Base-by-base conservation (phyloP, 1,284 basidiomycete genomes). In the Naganishia albida region DNA sequence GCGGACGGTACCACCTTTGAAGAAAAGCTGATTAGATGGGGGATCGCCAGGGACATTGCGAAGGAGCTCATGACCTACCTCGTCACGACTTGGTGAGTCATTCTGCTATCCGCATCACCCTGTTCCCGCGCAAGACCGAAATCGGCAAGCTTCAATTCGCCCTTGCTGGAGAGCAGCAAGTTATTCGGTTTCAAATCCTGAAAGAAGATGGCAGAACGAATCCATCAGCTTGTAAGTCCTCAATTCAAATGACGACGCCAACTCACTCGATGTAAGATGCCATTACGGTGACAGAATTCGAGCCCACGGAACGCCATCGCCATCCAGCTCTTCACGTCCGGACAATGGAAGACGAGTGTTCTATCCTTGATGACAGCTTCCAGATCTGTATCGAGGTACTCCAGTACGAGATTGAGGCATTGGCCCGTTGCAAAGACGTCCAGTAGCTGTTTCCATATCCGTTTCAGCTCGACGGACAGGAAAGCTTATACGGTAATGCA, bases 141-240 rank as follows among this genome's bases (percentile, higher is more conserved):
- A 87, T 99, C 96, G 26, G 96, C 96, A 68, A 99, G 86, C 80
- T 99, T 99, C 69, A 99, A 87, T 65, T 92, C 88, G 0, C 96
- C 96, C 56, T 90, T 85, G 0, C 89, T 86, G 0, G 92, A 87
- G 64, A 99, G 91, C 71, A 99, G 87, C 82, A 99, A 85, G 81
- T 99, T 99, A 81, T 98, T 99, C 3, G 96, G 95, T 78, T 99
- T 99, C 72, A 99, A 80, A 83, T 99, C 96, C 93, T 96, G 56
- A 26, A 25, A 30, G 10, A 20, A 25, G 46, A 28, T 28, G 8
- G 13, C 8, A 23, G 16, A 34, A 20, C 16, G 48, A 7, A 15
- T 30, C 1, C 49, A 23, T 23, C 13, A 13, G 40, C 40, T 23
- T 26, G 39, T n/a, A 38, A 34, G 23, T 42, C 34, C 12, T 30